Base-by-base conservation (phyloP, 257 asterid species). In the Capsicum rhomboideum region DNA sequence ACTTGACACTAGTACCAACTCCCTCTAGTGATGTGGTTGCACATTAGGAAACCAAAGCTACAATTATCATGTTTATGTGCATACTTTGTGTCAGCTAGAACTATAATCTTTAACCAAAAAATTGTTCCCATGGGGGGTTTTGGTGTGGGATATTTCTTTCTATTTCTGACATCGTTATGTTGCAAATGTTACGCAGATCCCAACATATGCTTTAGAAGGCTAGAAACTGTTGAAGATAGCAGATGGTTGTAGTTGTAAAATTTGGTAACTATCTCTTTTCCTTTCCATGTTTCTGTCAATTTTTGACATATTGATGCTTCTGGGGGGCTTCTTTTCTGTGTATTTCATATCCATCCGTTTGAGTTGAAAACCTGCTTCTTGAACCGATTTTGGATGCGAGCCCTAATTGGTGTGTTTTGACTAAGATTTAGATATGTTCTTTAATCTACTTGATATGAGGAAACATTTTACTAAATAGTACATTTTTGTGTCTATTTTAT, bases 201-300 rank as follows among this genome's bases (percentile, higher is more conserved):
- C 92, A 18, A 86, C 96, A 74, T 91, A 89, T 88, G 95, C 97
- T 55, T 85, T 93, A 83, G 97, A 92, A 86, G 96, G 97, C 90
- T 95, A 28, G 80, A 74, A 71, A 34, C 31, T 58, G 42, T 72
- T 49, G 81, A 78, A 79, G 89, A 86, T 83, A 82, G 63, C 82
- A 50, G 82, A 77, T 77, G 44, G 64, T 77, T 20, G 8, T 77
- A 52, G 40, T 49, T 77, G 64, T 77, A 50, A 50, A 77, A 50
- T 5, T 50, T 28, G 82, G 82, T 77, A 77, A 77, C 18, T 4
- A 21, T 74, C 59, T 80, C 72, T 86, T 86, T 64, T 52, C 87
- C 54, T 78, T 80, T 72, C 34, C 69, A 20, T 50, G 18, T 17
- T 67, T 69, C 49, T 83, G 85, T 29, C 16, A 74, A 23, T 21